Evolutionary conservation across 1,139 yeast genomes (phyloP), one percentile per base, ranked within the genome.

Genomic region (Pichia norvegensis): DNA sequence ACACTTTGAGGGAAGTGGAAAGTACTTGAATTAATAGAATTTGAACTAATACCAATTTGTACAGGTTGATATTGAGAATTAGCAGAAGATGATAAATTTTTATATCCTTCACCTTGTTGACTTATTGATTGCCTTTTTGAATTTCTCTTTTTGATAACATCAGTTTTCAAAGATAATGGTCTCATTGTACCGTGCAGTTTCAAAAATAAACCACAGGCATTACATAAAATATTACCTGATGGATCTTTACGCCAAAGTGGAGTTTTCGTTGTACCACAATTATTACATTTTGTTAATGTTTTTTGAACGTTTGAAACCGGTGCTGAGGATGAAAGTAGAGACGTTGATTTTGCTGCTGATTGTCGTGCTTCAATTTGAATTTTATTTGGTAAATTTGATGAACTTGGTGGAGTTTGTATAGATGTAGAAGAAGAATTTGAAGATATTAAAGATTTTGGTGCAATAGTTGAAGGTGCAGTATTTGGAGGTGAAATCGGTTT

Each of bases 171-270:
- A 21, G 79, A 71, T 25, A 77, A 64, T 3, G 82, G 82, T 42
- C 82, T 63, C 51, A 76, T 74, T 2, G 79, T 74, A 22, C 82
- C 82, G 54, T 77, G 82, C 27, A 77, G 61, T 52, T 77, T 77
- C 46, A 72, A 67, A 55, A 76, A 77, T 35, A 77, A 62, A 1
- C 82, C 82, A 63, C 82, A 77, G 0, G 82, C 82, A 55, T 77
- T 77, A 58, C 82, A 77, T 14, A 77, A 63, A 1, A 81, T 75
- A 50, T 76, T 73, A 0, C 82, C 82, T 37, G 62, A 66, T 3
- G 79, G 71, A 55, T 76, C 79, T 54, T 76, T 72, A 42, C 82
- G 64, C 82, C 82, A 77, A 25, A 77, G 62, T 0, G 82, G 82
- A 0, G 82, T 77, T 44, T 75, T 76, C 20, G 69, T 60, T 2